Conservation (phyloP, 352 stramenopile species). For the Pythium vanterpoolii region DNA sequence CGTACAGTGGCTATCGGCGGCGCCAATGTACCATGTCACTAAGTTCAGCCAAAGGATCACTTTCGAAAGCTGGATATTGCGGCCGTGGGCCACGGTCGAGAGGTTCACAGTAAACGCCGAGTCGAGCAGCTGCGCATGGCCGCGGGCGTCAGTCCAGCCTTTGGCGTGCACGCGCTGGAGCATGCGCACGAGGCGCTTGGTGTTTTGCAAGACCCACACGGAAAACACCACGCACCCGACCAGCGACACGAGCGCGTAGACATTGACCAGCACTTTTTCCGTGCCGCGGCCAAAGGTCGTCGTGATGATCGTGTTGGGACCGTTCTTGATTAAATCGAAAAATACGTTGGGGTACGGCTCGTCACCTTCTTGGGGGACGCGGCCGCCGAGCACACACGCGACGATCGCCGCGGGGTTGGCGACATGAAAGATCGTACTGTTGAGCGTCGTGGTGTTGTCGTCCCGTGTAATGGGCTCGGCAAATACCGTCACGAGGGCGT, state of each 20-base stretch:
- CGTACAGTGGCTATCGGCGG: slow-evolving; percentile 19
- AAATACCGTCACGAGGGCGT: slow-evolving; percentile 8
- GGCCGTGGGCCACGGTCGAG: slow-evolving; percentile 14
- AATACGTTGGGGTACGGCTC: slow-evolving; percentile 22
- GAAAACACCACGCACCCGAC: slow-evolving; percentile 17
- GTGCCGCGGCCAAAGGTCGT: slow-evolving; percentile 20
- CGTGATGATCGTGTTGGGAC: slow-evolving; percentile 22
- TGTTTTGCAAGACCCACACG: slow-evolving; percentile 13
- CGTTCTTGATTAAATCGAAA: slow-evolving; percentile 11
- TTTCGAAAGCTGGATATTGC: slow-evolving; percentile 22
- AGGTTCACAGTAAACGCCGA: slow-evolving; percentile 9
- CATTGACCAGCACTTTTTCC: slow-evolving; percentile 23
- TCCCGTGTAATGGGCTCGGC: background rate
- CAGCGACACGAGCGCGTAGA: slow-evolving; percentile 21
- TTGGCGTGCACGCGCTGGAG: background rate
- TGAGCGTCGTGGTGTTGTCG: background rate
- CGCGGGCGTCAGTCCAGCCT: background rate
- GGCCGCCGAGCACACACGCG: slow-evolving; percentile 20
- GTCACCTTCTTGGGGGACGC: slow-evolving; percentile 14
- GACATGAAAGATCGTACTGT: slow-evolving; percentile 7
- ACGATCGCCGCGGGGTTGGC: slow-evolving; percentile 15
- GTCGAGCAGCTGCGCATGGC: slow-evolving; percentile 8
- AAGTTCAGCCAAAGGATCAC: slow-evolving; percentile 19
- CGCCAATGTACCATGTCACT: slow-evolving; percentile 23
- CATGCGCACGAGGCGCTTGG: background rate